Conservation (phyloP, 1,139 yeast genomes). For the Hansenula lynferdii region DNA sequence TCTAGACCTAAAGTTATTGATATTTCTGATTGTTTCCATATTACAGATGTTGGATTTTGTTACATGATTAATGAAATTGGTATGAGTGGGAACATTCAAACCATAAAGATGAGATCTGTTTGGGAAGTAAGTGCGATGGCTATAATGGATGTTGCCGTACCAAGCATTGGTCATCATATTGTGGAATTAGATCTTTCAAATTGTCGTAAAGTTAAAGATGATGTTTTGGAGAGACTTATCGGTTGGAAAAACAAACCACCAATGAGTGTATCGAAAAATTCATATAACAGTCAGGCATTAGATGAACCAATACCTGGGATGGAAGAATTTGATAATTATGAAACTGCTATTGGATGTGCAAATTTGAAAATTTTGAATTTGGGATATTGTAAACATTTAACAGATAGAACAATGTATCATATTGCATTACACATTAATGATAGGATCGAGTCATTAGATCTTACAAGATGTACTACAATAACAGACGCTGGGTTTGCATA, state of each 20-base stretch:
- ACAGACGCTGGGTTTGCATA: constrained; percentile 68
- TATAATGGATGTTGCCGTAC: constrained; percentile 68
- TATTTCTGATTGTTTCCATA: constrained; percentile 69
- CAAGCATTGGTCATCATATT: constrained; percentile 54
- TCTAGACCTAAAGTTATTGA: constrained; percentile 57
- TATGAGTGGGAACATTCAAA: constrained; percentile 51
- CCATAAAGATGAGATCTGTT: constrained; percentile 57
- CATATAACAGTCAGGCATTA: neutral
- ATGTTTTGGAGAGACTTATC: constrained; percentile 59
- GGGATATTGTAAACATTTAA: constrained; percentile 70
- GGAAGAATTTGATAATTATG: constrained; percentile 24
- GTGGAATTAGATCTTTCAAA: constrained; percentile 63
- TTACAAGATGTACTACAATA: constrained; percentile 73
- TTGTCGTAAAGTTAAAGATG: constrained; percentile 70
- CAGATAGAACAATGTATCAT: constrained; percentile 63
- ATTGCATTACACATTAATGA: constrained; percentile 54
- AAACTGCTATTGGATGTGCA: constrained; percentile 48
- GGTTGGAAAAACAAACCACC: constrained; percentile 39
- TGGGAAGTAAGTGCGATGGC: constrained; percentile 84
- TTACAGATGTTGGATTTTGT: constrained; percentile 70
- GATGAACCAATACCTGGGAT: constrained; percentile 22
- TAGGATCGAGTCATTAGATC: constrained; percentile 50
- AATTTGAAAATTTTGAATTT: constrained; percentile 48
- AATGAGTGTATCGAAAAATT: neutral
- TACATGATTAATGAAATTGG: constrained; percentile 70